A percentile compares a stretch with the other conserved stretches of the same genome.
These are phyloP conservation scores for Dryadomyces quercivorus DNA, from an alignment of 2,329 filamentous ascomycete species.

Conservation along the genomic window DNA sequence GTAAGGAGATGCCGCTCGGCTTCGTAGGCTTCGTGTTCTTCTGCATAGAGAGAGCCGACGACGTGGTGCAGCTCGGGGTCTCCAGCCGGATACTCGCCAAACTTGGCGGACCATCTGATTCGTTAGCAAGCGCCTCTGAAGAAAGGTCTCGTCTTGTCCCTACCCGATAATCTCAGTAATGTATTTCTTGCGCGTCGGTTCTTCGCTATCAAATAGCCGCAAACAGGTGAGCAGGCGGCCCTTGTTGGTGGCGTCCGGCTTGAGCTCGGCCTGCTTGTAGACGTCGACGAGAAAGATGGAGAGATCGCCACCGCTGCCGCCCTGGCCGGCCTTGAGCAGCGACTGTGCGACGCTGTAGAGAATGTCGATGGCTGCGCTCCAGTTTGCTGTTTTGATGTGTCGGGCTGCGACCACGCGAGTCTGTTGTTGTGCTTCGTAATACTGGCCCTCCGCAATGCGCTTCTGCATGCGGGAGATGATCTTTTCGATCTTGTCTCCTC, in stretches of 20 bases:
- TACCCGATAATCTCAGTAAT: constrained; percentile 72
- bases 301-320: constrained; percentile 83
- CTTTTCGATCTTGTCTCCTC: constrained; percentile 37
- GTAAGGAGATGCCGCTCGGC: constrained; percentile 83
- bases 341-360: constrained; percentile 74
- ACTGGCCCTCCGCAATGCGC: constrained; percentile 53
- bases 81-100: constrained; percentile 77
- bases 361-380: constrained; percentile 74
- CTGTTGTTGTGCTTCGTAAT: constrained; percentile 98
- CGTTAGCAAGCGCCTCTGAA: constrained; percentile 9
- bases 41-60: constrained; percentile 75
- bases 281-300: constrained; percentile 81
- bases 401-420: constrained; percentile 89
- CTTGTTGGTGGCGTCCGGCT: constrained; percentile 62
- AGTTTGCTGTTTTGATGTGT: constrained; percentile 82
- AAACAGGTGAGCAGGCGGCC: constrained; percentile 67
- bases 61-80: constrained; percentile 94
- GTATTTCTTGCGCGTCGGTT: constrained; percentile 89
- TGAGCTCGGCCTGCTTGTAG: constrained; percentile 75
- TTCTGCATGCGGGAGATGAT: constrained; percentile 57
- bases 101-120: constrained; percentile 67
- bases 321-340: constrained; percentile 83
- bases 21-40: constrained; percentile 85
- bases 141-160: constrained; percentile 14
- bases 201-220: constrained; percentile 65